Evolutionary conservation across 176 grass and related monocot genomes (phyloP), one percentile per base, ranked within the genome.

Genomic region (Miscanthus lutarioriparius): DNA sequence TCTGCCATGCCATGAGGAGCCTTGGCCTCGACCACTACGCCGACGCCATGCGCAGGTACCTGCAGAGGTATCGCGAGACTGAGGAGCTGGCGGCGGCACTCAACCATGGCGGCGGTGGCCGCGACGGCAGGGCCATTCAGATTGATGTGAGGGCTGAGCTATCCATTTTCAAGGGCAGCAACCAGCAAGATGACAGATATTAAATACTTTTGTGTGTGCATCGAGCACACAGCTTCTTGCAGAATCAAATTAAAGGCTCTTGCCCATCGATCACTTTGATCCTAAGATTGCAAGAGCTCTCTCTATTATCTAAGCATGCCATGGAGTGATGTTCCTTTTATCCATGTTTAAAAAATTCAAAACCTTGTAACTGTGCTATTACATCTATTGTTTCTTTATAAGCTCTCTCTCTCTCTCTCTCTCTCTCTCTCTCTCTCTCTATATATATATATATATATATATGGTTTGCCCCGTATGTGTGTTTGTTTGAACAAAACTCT

Each of bases 11-110:
- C 76, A 84, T 93, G 84, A 87, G 64, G 65, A 71, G 15, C 51
- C 87, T 96, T 49, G 94, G 94, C 65, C 88, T 96, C 53, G 91
- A 96, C 83, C 66, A 86, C 67, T 96, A 96, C 28, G 91, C 89
- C n/a, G 78, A 87, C 37, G 85, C 94, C 25, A 96, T 96, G 91
- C 86, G 53, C 35, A 89, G 84, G 74, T 96, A 96, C 67, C n/a
- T 96, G 69, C 80, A 86, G 28, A 93, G 85, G 85, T 96, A 93
- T 68, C 87, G 86, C 32, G 94, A 93, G 72, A 65, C 47, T 2
- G 87, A 91, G 84, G 87, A 90, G 78, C 61, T 83, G 23, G 72
- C 77, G 1, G 82, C 84, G 25, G 64, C 91, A 30, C 70, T 87
- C 45, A 87, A 89, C 76, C 68, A 44, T 4, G 9, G 32, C 41